Conservation (phyloP, 768 basidiomycete genomes). For the Lepiota venenata region DNA sequence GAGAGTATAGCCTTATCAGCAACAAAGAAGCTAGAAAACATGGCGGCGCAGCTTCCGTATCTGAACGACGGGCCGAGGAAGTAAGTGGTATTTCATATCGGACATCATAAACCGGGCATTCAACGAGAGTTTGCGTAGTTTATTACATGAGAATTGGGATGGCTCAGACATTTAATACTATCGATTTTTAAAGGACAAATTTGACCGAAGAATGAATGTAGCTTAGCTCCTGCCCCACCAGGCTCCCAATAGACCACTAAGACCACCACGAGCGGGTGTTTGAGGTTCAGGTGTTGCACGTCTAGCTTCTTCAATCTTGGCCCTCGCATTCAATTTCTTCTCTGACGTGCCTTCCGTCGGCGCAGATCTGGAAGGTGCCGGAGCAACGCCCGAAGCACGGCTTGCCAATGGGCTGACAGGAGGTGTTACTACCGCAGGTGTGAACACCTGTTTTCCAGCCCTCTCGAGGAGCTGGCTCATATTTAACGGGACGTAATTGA, state of each 20-base stretch:
- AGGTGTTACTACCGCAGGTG: constrained; percentile 19
- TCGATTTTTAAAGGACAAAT: background rate
- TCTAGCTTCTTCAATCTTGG: constrained; percentile 53
- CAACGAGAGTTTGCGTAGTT: background rate
- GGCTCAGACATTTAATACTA: background rate
- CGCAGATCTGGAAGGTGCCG: constrained; percentile 17
- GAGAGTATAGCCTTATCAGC: constrained; percentile 58
- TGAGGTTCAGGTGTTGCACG: constrained; percentile 49
- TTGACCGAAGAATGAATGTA: too few species aligned
- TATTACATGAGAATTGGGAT: background rate
- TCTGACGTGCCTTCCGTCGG: constrained; percentile 30
- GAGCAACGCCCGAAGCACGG: constrained; percentile 16
- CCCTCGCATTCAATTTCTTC: constrained; percentile 48
- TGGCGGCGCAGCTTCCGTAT: constrained; percentile 54
- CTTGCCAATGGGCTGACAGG: background rate
- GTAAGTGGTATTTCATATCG: constrained; percentile 34
- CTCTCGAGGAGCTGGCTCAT: constrained; percentile 72
- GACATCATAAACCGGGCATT: background rate
- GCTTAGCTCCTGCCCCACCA: constrained; percentile 69
- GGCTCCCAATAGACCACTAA: constrained; percentile 69
- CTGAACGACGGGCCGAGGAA: constrained; percentile 50
- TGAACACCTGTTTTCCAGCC: constrained; percentile 54
- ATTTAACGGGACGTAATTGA: constrained; percentile 88
- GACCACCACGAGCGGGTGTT: constrained; percentile 45
- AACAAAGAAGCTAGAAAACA: constrained; percentile 55